These are phyloP conservation scores for Phytophthora palmivora DNA, from an alignment of 352 stramenopile genomes.

Conservation along the genomic window DNA sequence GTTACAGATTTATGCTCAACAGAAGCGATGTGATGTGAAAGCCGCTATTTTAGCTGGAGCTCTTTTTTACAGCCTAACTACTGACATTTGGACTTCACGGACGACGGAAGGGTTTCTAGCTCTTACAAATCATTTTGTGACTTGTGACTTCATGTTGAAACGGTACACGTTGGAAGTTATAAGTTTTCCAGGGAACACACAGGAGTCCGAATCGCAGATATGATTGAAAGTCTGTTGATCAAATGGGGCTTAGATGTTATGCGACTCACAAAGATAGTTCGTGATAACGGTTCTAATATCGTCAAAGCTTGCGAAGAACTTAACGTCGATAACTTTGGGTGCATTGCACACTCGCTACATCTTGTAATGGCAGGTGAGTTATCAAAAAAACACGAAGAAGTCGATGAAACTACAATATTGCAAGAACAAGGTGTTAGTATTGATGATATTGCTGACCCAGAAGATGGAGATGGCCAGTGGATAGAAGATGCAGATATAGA, in stretches of 20 bases:
- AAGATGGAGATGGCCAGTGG: conserved; percentile 5
- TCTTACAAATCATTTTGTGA: too few relatives aligned
- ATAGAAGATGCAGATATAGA: conserved; percentile 2
- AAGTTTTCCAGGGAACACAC: conserved; percentile 8
- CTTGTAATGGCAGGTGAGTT: conserved; percentile 14
- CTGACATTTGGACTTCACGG: too few relatives aligned
- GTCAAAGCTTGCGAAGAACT: conserved; percentile 18
- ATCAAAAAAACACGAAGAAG: conserved; percentile 9
- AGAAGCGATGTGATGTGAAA: too few relatives aligned
- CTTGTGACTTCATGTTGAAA: too few relatives aligned
- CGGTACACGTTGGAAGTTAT: conserved; percentile 6
- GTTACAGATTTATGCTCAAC: too few relatives aligned
- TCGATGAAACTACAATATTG: background rate
- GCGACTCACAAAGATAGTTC: conserved; percentile 8
- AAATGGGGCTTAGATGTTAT: conserved; percentile 10
- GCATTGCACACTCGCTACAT: conserved; percentile 16
- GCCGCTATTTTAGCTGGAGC: too few relatives aligned
- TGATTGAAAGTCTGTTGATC: conserved; percentile 1
- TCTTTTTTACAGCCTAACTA: too few relatives aligned
- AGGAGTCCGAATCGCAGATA: background rate
- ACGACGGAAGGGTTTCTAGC: too few relatives aligned
- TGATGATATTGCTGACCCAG: conserved; percentile 1
- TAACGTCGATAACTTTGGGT: conserved; percentile 12
- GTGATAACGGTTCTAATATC: conserved; percentile 18
- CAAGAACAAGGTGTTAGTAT: background rate